A percentile compares a stretch with the other conserved stretches of the same genome.
phyloP scores from a whole-genome alignment of 768 basidiomycete genomes.

The Rhodosporidiobolus sp. region DNA sequence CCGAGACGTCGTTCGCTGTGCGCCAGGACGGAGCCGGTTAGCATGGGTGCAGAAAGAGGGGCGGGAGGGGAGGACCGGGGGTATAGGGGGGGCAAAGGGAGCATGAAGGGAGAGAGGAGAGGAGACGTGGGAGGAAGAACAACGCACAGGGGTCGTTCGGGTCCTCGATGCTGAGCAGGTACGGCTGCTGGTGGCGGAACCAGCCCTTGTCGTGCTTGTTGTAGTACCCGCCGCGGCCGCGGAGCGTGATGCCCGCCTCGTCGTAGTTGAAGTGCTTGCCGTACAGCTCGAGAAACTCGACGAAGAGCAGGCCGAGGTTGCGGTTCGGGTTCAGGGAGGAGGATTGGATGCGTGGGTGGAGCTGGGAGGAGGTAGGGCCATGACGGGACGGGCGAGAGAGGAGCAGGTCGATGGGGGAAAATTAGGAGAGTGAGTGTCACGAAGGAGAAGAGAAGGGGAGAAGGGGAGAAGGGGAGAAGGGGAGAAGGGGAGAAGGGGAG shows the following conservation, averaged over 20 bases:
- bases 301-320: slow-evolving; percentile 87
- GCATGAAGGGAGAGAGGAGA: neutral
- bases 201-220: slow-evolving; percentile 78
- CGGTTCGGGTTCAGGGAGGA: slow-evolving; percentile 80
- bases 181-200: slow-evolving; percentile 55
- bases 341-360: slow-evolving; percentile 89
- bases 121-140: too few species aligned
- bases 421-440: neutral
- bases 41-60: too few species aligned
- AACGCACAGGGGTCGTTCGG: slow-evolving; percentile 79
- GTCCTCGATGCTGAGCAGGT: slow-evolving; percentile 81
- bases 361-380: slow-evolving; percentile 52
- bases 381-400: too few species aligned
- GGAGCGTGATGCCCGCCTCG: slow-evolving; percentile 69
- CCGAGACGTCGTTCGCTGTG: slow-evolving; percentile 87
- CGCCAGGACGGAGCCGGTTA: neutral
- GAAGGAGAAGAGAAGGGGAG: neutral
- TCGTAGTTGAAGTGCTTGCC: slow-evolving; percentile 83
- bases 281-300: slow-evolving; percentile 97
- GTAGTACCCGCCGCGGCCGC: slow-evolving; percentile 85
- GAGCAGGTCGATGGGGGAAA: too few species aligned
- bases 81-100: too few species aligned
- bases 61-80: too few species aligned
- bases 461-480: neutral
- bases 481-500: neutral